These are phyloP conservation scores for Calonectria henricotiae DNA, from an alignment of 2,329 filamentous ascomycete species.

Conservation along the genomic window DNA sequence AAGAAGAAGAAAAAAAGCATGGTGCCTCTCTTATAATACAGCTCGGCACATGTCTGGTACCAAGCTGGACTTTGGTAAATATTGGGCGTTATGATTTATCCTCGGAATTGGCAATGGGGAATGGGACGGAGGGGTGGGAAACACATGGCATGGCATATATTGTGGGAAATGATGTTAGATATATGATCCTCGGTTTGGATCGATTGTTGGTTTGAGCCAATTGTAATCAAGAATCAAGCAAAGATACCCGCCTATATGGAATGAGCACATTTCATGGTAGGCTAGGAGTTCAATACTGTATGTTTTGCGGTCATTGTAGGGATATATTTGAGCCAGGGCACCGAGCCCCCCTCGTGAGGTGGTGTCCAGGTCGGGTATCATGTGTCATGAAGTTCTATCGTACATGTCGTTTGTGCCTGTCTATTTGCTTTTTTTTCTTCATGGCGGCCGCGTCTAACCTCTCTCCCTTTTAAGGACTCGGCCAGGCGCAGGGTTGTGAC, in stretches of 20 bases:
- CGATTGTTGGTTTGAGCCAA: not conserved
- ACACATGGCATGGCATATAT: not conserved
- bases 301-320: not conserved
- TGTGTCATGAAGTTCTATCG: constrained; percentile 34
- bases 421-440: not conserved
- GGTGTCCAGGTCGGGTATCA: constrained; percentile 32
- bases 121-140: not conserved
- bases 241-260: constrained; percentile 23
- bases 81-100: constrained; percentile 21
- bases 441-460: not conserved
- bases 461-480: constrained; percentile 50
- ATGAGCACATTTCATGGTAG: constrained; percentile 29
- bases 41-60: not conserved
- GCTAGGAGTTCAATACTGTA: constrained; percentile 8
- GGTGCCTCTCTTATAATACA: constrained; percentile 4
- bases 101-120: constrained; percentile 2
- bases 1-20: not conserved
- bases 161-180: not conserved
- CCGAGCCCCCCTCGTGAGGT: not conserved
- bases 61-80: not conserved
- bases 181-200: constrained; percentile 3
- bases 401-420: constrained; percentile 20
- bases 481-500: constrained; percentile 46
- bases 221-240: constrained; percentile 24
- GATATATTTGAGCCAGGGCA: not conserved